Evolutionary conservation across 495 filamentous ascomycete genomes (phyloP), one percentile per base, ranked within the genome.

Genomic region (Gamarada debralockiae): DNA sequence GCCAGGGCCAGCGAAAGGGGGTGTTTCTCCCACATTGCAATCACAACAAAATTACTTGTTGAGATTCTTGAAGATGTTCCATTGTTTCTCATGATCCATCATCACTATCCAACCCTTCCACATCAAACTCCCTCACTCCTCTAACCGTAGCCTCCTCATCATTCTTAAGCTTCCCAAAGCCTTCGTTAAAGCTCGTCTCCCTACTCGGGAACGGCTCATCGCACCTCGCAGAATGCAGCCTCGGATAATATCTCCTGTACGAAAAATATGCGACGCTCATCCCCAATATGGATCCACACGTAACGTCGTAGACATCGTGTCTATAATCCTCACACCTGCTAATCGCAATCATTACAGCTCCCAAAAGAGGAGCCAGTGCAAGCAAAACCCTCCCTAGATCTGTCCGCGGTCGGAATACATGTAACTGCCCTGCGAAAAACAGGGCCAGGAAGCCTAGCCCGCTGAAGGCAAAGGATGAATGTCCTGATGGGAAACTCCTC

Each of bases 231-330:
- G 72, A 74, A 45, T 68, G 64, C 37, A 82, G 59, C 25, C 71
- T 53, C 8, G 79, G 80, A 67, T 76, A 84, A 52, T 81, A 81
- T 51, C 80, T 76, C 55, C 89, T 71, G 61, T 96, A 98, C 21
- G 85, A 90, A 69, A 90, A 95, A 61, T 86, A 87, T 15, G 88
- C 83, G 9, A 97, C 71, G 6, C 72, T 64, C 56, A 85, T 76
- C 1, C 93, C 93, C 12, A 99, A 72, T 24, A 87, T 53, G 1
- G 79, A 83, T 0, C 93, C 93, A 14, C 73, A 72, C 21, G 81
- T 86, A 17, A 99, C 95, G 71, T 99, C 93, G 44, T 85, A 96
- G 3, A 95, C 87, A 65, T 97, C 95, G 58, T 99, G 93, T 22
- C 93, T 64, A 64, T 99, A 99, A 65, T 99, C 93, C 63, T 95